Conservation (phyloP, 176 grass and related monocot genomes). For the Raddia distichophylla region DNA sequence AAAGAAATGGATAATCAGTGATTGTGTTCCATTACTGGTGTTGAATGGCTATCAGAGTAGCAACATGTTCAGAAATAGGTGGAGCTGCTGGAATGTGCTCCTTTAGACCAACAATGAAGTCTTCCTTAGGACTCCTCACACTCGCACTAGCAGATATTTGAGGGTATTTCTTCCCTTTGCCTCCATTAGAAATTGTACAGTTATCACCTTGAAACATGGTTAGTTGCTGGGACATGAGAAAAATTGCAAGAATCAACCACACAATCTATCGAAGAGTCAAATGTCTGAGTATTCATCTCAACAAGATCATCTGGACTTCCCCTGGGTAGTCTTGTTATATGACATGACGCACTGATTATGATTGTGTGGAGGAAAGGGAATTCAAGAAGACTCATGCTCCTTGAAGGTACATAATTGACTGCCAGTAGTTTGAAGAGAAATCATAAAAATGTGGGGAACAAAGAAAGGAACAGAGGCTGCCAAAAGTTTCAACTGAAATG, state of each 20-base stretch:
- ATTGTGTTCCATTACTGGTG: conserved; percentile 30
- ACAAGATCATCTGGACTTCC: conserved; percentile 45
- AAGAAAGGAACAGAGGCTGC: too few relatives aligned
- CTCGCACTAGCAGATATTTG: conserved; percentile 34
- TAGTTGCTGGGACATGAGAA: conserved; percentile 32
- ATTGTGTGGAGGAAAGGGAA: conserved; percentile 50
- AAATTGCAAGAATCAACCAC: conserved; percentile 42
- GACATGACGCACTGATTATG: conserved; percentile 53
- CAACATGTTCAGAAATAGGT: not conserved
- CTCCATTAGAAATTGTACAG: conserved; percentile 33
- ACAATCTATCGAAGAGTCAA: conserved; percentile 55
- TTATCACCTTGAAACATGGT: conserved; percentile 40
- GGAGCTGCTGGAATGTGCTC: conserved; percentile 28
- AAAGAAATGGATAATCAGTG: too few relatives aligned
- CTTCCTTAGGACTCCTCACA: conserved; percentile 41
- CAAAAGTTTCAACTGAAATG: too few relatives aligned
- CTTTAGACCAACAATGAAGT: conserved; percentile 41
- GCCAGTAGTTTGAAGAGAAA: too few relatives aligned
- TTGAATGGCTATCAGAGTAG: conserved; percentile 46
- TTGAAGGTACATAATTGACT: conserved; percentile 8
- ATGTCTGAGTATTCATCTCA: conserved; percentile 45
- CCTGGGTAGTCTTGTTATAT: conserved; percentile 57
- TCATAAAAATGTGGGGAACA: too few relatives aligned
- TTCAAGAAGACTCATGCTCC: conserved; percentile 47
- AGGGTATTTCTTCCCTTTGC: conserved; percentile 28